Base-by-base conservation (phyloP, 73 alveolate species). In the Paramecium primaurelia region DNA sequence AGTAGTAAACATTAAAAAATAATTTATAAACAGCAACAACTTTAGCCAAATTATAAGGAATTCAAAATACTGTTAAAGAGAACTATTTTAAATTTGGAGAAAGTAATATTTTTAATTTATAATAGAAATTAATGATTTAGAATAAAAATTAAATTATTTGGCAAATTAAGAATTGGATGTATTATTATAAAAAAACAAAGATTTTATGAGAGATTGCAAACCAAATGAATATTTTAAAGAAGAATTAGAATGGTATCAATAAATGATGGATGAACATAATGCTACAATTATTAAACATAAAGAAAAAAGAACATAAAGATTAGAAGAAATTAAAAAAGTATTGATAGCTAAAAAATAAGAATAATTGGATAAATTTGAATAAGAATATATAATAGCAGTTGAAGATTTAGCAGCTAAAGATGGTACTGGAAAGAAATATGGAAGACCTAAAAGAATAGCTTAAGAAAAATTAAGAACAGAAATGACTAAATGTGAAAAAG, bases 401-500 rank as follows among this genome's bases (percentile, higher is more conserved):
- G 94, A 89, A 22, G 94, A 89, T 32, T 73, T 89, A 47, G 94
- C 94, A 30, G 94, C 94, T 12, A 89, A 89, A 38, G 94, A 89
- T 89, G 94, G 94, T 16, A 89, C 94, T 37, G 94, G 94, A 4
- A 89, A 89, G 45, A 89, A 89, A 37, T 89, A 89, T 89, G 94
- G 94, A 16, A 89, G 84, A 71, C 94, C 94, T 40, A 77, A 83
- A 71, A 89, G 94, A 73, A 71, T 71, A 47, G 94, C 88, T 3
- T 71, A 89, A 40, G 94, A 89, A 25, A 89, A 83, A 54, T 51
- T 89, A 64, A 89, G 94, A 71, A 89, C 94, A 36, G 94, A 89
- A 71, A 89, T 89, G 94, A 89, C 94, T 16, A 89, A 89, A 45
- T 89, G 94, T 45, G 94, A 89, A 47, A 89, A 89, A 47, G 94